Evolutionary conservation across 257 asterid genomes (phyloP).

Genomic region (Penstemon davidsonii): DNA sequence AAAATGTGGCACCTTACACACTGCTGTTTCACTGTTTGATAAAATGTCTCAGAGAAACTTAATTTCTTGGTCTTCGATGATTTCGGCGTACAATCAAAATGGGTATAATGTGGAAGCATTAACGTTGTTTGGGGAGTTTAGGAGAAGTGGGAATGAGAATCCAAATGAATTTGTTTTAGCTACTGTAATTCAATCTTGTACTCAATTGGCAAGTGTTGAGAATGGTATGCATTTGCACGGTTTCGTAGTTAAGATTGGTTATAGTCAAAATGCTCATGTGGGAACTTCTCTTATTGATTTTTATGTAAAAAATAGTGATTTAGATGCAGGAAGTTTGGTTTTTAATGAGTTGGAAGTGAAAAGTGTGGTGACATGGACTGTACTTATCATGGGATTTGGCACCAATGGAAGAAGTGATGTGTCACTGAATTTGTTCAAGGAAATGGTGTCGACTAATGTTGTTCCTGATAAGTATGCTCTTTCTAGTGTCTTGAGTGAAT

Average conservation of each 20-base stretch:
- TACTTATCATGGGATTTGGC: conserved; percentile 37
- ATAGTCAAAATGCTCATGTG: conserved; percentile 38
- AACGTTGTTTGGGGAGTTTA: conserved; percentile 34
- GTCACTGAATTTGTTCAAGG: conserved; percentile 37
- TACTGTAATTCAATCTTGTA: conserved; percentile 43
- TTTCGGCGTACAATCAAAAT: conserved; percentile 33
- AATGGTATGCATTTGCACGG: conserved; percentile 42
- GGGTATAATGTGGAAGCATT: conserved; percentile 39
- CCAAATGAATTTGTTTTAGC: conserved; percentile 50
- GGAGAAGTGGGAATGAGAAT: conserved; percentile 26
- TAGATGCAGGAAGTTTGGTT: conserved; percentile 33
- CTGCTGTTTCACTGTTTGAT: conserved; percentile 38
- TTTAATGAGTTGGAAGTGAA: conserved; percentile 41
- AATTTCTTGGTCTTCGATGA: conserved; percentile 54
- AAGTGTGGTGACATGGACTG: conserved; percentile 48
- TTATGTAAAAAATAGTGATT: conserved; percentile 37
- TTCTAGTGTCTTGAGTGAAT: conserved; percentile 41
- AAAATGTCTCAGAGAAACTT: conserved; percentile 46
- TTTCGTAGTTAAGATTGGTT: conserved; percentile 37
- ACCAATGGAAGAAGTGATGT: conserved; percentile 35
- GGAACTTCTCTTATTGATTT: conserved; percentile 47
- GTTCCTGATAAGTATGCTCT: conserved; percentile 43
- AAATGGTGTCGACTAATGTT: conserved; percentile 35
- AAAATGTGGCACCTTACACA: conserved; percentile 18
- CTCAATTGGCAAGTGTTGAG: conserved; percentile 31